Percentiles rank a stretch among this genome's conserved stretches.
Evolutionary conservation across 2,329 filamentous ascomycete species (phyloP).

Genomic region (Sclerotinia subarctica): DNA sequence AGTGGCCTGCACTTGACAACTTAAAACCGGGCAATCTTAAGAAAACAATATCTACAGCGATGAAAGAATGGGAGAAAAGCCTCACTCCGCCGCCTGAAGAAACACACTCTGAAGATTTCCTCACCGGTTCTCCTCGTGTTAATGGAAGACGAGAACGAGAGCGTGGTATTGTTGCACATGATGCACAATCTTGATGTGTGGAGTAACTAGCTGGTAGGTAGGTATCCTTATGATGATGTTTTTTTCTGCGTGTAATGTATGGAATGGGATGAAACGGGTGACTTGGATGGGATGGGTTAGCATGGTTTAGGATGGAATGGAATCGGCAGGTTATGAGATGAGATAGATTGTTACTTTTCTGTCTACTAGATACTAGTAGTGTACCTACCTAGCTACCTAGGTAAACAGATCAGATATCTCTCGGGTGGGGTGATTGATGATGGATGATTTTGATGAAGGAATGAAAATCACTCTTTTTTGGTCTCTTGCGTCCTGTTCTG

Average conservation of each 20-base stretch:
- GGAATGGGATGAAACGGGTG: background rate
- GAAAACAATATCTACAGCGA: constrained; percentile 76
- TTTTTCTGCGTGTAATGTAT: background rate
- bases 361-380: too few relatives aligned
- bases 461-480: constrained; percentile 4
- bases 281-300: background rate
- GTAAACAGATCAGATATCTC: background rate
- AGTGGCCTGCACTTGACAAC: constrained; percentile 45
- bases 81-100: constrained; percentile 51
- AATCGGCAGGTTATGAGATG: background rate
- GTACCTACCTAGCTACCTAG: background rate
- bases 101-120: constrained; percentile 13
- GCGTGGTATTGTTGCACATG: background rate
- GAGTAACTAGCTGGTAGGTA: background rate
- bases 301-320: background rate
- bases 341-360: constrained; percentile 4
- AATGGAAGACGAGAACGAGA: background rate
- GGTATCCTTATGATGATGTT: background rate
- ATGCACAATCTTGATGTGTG: background rate
- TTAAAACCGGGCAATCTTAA: constrained; percentile 68
- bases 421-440: constrained; percentile 5
- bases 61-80: constrained; percentile 88
- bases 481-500: background rate
- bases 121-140: background rate
- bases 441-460: constrained; percentile 16